phyloP scores from a whole-genome alignment of 441 rosid species.

The Euphorbia corollata region DNA sequence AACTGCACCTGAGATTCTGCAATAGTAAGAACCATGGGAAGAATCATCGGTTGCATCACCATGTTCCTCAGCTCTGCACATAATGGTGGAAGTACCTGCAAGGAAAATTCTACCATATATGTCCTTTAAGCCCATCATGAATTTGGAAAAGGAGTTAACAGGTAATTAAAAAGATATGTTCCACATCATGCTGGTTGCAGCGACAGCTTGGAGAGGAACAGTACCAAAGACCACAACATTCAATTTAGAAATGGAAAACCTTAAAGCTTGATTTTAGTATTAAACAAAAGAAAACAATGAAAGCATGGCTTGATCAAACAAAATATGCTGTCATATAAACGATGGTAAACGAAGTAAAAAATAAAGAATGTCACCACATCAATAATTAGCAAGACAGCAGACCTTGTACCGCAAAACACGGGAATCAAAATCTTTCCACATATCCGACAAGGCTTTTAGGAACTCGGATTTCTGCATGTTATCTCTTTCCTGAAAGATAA shows the following conservation, averaged over 20 bases:
- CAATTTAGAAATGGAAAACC: conserved; percentile 10
- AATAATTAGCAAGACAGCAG: conserved; percentile 17
- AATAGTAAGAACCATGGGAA: conserved; percentile 93
- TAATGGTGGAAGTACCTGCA: conserved; percentile 91
- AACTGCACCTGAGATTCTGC: conserved; percentile 82
- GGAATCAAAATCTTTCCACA: conserved; percentile 98
- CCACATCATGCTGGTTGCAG: background rate
- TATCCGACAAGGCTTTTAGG: conserved; percentile 88
- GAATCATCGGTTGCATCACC: conserved; percentile 93
- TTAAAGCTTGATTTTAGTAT: background rate
- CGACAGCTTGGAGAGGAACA: conserved; percentile 3
- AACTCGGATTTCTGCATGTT: conserved; percentile 98
- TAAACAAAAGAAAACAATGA: background rate
- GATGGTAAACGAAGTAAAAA: background rate
- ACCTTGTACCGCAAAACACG: conserved; percentile 98
- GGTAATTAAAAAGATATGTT: background rate
- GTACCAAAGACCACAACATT: background rate
- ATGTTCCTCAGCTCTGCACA: conserved; percentile 94
- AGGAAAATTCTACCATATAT: conserved; percentile 18
- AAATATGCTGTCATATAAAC: background rate
- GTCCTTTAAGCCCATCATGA: background rate
- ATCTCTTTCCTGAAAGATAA: conserved; percentile 71
- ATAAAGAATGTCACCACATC: conserved; percentile 4
- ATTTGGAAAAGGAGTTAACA: background rate
- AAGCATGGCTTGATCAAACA: background rate